Conservation (phyloP, 2,329 filamentous ascomycete genomes). For the Tolypocladium pustulatum region DNA sequence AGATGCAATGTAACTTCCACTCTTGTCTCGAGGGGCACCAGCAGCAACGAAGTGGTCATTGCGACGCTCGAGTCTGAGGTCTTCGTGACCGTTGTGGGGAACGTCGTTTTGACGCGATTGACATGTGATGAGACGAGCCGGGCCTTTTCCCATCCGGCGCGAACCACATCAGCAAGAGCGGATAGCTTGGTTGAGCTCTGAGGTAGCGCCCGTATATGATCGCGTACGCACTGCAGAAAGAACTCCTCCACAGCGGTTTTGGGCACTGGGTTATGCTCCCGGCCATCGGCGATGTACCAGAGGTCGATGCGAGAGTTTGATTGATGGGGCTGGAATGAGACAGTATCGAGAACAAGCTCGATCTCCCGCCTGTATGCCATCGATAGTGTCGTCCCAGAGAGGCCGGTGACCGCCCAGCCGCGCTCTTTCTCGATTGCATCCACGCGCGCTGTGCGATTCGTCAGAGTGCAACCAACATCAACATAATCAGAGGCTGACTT, state of each 20-base stretch:
- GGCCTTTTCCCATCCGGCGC: conserved; percentile 56
- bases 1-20: conserved; percentile 53
- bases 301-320: conserved; percentile 52
- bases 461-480: conserved; percentile 21
- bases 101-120: conserved; percentile 48
- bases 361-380: conserved; percentile 65
- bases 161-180: conserved; percentile 48
- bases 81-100: conserved; percentile 53
- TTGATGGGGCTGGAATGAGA: conserved; percentile 41
- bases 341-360: conserved; percentile 60
- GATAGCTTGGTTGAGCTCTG: conserved; percentile 47
- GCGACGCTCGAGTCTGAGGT: conserved; percentile 55
- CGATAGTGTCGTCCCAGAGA: conserved; percentile 52
- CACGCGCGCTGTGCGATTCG: conserved; percentile 44
- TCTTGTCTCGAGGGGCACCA: conserved; percentile 57
- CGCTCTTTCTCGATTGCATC: conserved; percentile 53
- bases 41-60: conserved; percentile 50
- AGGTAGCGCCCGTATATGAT: conserved; percentile 51
- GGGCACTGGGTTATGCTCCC: conserved; percentile 40
- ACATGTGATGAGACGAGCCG: conserved; percentile 49
- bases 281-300: conserved; percentile 54
- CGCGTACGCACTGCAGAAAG: conserved; percentile 62
- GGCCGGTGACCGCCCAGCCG: conserved; percentile 63
- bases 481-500: conserved; percentile 9
- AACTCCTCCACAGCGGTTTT: conserved; percentile 61